Conservation (phyloP, 805 yeast genomes). For the Geotrichum ghanense region DNA sequence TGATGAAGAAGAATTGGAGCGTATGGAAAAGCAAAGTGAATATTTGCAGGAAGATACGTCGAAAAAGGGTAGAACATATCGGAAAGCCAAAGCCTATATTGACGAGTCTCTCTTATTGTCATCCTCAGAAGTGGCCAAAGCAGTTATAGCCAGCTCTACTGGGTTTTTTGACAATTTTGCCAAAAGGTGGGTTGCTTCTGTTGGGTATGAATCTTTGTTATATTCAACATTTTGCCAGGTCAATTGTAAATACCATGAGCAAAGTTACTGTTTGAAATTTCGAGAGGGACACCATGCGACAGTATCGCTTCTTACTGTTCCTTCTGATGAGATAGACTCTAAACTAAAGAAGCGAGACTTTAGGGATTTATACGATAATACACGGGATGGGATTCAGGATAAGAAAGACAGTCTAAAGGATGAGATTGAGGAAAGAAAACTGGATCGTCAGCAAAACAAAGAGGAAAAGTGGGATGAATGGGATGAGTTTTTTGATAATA, state of each 20-base stretch:
- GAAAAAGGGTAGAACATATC: not conserved
- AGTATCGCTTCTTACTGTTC: conserved; percentile 5
- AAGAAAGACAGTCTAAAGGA: conserved; percentile 28
- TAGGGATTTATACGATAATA: conserved; percentile 40
- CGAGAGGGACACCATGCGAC: conserved; percentile 4
- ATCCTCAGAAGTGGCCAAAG: conserved; percentile 13
- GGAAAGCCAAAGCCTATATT: conserved; percentile 1
- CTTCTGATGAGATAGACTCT: not conserved
- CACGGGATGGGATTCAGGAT: conserved; percentile 53
- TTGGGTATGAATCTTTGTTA: conserved; percentile 11
- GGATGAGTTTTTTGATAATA: conserved; percentile 55
- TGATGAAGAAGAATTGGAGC: not conserved
- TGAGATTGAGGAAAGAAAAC: conserved; percentile 26
- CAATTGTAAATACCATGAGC: conserved; percentile 8
- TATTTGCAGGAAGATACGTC: not conserved
- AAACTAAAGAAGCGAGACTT: not conserved
- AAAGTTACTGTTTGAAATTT: conserved; percentile 12
- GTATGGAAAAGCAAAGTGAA: not conserved
- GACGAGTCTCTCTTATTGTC: conserved; percentile 3
- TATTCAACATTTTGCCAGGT: conserved; percentile 15
- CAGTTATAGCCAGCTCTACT: conserved; percentile 10
- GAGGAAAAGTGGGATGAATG: conserved; percentile 51
- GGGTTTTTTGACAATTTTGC: conserved; percentile 15
- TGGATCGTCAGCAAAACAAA: conserved; percentile 41
- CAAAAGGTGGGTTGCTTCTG: conserved; percentile 10